A percentile compares a stretch with the other conserved stretches of the same genome.
Conservation (phyloP, 2,329 filamentous ascomycete species). For the Drechslerella stenobrocha region DNA sequence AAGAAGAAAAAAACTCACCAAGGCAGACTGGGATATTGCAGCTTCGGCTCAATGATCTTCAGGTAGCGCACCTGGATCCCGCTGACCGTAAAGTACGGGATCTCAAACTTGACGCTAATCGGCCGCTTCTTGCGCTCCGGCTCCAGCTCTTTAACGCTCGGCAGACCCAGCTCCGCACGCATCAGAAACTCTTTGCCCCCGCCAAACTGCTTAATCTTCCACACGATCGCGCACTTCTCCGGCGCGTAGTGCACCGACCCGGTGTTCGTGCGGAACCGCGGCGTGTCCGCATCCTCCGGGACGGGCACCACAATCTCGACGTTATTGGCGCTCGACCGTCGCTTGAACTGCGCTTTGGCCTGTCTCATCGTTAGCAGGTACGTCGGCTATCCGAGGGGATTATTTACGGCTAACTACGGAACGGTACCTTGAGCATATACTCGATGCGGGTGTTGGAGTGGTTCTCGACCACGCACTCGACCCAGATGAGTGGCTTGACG, state of each 20-base stretch:
- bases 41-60: conserved; percentile 97
- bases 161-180: conserved; percentile 91
- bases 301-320: conserved; percentile 97
- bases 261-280: conserved; percentile 95
- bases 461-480: conserved; percentile 94
- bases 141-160: conserved; percentile 80
- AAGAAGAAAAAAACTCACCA: conserved; percentile 63
- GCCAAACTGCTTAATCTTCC: conserved; percentile 99
- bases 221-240: conserved; percentile 95
- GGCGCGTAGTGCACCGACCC: conserved; percentile 96
- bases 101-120: conserved; percentile 99
- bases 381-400: not conserved
- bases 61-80: conserved; percentile 97
- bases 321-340: conserved; percentile 95
- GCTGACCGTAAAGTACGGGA: conserved; percentile 99
- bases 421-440: conserved; percentile 84
- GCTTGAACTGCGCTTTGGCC: conserved; percentile 96
- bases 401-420: not conserved
- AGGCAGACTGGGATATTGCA: conserved; percentile 48
- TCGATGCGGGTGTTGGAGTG: conserved; percentile 95
- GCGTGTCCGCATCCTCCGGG: conserved; percentile 93
- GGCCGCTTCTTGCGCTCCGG: conserved; percentile 69
- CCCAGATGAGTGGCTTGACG: conserved; percentile 98
- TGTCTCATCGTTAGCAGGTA: no score
- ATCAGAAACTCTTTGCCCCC: conserved; percentile 98